Conservation (phyloP, 176 grass and related monocot species). For the Thalia dealbata region DNA sequence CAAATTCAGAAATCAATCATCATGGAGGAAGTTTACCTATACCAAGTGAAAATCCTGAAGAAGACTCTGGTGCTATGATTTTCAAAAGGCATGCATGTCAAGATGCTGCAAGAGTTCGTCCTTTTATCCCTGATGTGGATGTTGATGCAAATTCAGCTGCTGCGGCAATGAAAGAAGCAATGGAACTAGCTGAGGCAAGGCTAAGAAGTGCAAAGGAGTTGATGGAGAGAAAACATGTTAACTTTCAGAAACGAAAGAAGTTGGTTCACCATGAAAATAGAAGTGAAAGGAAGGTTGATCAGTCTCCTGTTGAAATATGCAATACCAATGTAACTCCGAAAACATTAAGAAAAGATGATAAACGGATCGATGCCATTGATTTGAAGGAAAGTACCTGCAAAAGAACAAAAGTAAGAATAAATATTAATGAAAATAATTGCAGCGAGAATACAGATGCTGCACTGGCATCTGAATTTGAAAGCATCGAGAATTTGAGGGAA, state of each 20-base stretch:
- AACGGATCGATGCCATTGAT: conserved; percentile 9
- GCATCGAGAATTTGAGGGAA: conserved; percentile 22
- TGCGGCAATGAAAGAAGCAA: conserved; percentile 80
- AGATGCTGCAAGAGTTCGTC: neutral
- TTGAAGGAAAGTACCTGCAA: conserved; percentile 24
- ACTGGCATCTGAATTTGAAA: conserved; percentile 25
- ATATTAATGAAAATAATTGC: conserved; percentile 19
- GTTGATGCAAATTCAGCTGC: conserved; percentile 52
- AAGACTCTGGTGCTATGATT: neutral
- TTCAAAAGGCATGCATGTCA: conserved; percentile 14
- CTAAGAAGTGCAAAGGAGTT: conserved; percentile 89
- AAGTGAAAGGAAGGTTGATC: conserved; percentile 26
- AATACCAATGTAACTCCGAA: neutral
- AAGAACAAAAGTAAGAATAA: conserved; percentile 23
- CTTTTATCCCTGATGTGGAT: conserved; percentile 38
- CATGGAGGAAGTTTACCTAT: conserved; percentile 5
- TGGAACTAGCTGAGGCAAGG: conserved; percentile 85
- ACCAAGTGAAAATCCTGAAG: conserved; percentile 13
- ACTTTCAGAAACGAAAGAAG: conserved; percentile 50
- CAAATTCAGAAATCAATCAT: conserved; percentile 16
- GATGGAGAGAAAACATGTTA: conserved; percentile 53
- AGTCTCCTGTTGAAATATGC: neutral
- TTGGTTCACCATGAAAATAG: conserved; percentile 28
- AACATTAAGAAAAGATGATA: conserved; percentile 31
- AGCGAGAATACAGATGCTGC: conserved; percentile 23